Base-by-base conservation (phyloP, 176 grass and related monocot genomes). In the Aegilops tauschii region DNA sequence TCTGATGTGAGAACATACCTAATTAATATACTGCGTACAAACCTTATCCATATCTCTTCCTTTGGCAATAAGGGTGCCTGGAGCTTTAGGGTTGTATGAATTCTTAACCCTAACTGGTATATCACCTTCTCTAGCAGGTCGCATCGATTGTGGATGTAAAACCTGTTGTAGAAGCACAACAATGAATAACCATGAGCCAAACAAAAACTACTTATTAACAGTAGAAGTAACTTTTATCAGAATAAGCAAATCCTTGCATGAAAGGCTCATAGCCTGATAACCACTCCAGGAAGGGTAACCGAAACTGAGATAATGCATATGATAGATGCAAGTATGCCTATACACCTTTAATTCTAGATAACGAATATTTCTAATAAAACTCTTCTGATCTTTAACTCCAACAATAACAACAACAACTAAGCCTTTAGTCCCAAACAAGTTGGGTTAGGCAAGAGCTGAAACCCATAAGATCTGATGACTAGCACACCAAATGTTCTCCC, bases 71-170 rank as follows among this genome's bases (percentile, higher is more conserved):
- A 99, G 84, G 29, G 97, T 96, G 61, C 94, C 94, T 59, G 97
- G 87, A 94, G 97, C 94, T 91, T 88, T 91, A 84, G 92, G 92
- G 49, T 96, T 99, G 86, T 99, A 99, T 11, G 94, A 99, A 82
- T 99, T 99, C 85, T 99, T 96, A 69, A 99, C 97, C 80, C 97
- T 93, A 83, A 99, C 94, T 36, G 97, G 94, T 85, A 93, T 93
- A 81, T 96, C 94, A 81, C 94, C 91, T 85, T 96, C 97, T 85
- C 90, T 94, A 85, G 94, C 97, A 80, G 97, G 94, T 84, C 93
- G 91, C 92, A 99, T 93, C 35, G 97, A 99, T 69, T 99, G 97
- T 69, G 94, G 92, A 83, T 94, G 97, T 69, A 97, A 90, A 87
- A 99, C 92, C 94, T 99, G 65, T 83, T 73, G 34, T 28, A 28